Evolutionary conservation across 169 alveolate genomes (phyloP).

Genomic region (Perkinsus marinus): DNA sequence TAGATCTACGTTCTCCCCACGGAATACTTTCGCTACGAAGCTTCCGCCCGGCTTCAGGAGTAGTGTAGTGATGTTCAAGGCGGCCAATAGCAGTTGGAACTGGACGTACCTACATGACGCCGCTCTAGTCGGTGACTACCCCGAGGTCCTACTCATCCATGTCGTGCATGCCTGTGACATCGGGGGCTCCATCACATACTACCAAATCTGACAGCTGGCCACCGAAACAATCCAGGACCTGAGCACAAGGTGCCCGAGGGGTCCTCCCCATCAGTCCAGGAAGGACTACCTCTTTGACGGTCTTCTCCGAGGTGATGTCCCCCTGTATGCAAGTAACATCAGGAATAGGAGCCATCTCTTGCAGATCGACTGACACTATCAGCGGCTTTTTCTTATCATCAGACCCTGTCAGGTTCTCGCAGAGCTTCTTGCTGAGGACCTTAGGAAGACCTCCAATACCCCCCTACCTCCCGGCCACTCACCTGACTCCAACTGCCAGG

Average conservation of each 20-base stretch:
- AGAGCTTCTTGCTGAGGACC: conserved; percentile 10
- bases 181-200: conserved; percentile 98
- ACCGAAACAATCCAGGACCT: conserved; percentile 45
- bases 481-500: conserved; percentile 90
- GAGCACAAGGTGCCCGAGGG: neutral
- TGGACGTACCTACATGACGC: conserved; percentile 49
- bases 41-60: conserved; percentile 79
- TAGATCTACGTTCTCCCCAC: conserved; percentile 77
- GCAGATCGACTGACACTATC: conserved; percentile 87
- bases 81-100: conserved; percentile 80
- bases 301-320: conserved; percentile 84
- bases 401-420: conserved; percentile 2
- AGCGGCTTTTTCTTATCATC: conserved; percentile 41
- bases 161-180: conserved; percentile 88
- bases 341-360: conserved; percentile 88
- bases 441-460: neutral
- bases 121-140: neutral
- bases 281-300: conserved; percentile 48
- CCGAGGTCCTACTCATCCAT: conserved; percentile 48
- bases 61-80: conserved; percentile 70
- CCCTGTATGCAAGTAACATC: conserved; percentile 83
- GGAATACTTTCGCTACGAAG: conserved; percentile 87
- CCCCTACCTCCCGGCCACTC: conserved; percentile 19
- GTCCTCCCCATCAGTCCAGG: neutral
- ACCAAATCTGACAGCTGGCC: conserved; percentile 70